Base-by-base conservation (phyloP, 2,329 filamentous ascomycete species). In the Phialophora verrucosa region DNA sequence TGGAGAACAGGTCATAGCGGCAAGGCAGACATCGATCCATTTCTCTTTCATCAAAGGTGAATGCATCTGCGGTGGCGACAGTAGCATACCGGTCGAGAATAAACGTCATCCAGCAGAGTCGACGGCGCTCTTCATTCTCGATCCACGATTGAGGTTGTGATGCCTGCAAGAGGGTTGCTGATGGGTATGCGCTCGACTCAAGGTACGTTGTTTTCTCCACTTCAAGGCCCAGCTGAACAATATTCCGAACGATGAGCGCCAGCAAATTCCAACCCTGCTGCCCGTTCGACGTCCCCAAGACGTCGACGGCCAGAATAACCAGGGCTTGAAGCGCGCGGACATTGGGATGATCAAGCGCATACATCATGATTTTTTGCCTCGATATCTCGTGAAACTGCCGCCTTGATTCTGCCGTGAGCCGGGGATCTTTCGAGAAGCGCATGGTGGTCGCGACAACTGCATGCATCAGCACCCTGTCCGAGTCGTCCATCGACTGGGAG, bases 51-150 rank as follows among this genome's bases (percentile, higher is more conserved):
- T 94, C 89, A 25, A 97, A 80, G 0, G 92, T 92, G 75, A 97
- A 96, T 72, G 96, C 92, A 72, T 97, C 96, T 0, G 93, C 93
- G 0, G 93, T 97, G 0, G 92, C 90, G 62, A 97, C 89, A 0
- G 93, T 97, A 0, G 92, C 92, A 74, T 96, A 97, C 55, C 93
- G 86, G 76, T 97, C 93, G 4, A 97, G 83, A 17, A 97, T 80
- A 75, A 96, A 97, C 14, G 96, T 89, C 89, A 96, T 95, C 93
- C 93, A 97, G 77, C 97, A 96, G 0, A 97, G 82, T 23, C 93
- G 85, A 29, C 93, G 85, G 25, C 93, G 84, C 47, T 91, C 91
- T 77, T 97, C 93, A 68, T 97, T 93, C 75, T 97, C 93, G 65
- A 96, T 90, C 77, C 93, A 97, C 66, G 92, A 91, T 56, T 87